Base-by-base conservation (phyloP, 1,139 yeast genomes). In the Yarrowia galli region DNA sequence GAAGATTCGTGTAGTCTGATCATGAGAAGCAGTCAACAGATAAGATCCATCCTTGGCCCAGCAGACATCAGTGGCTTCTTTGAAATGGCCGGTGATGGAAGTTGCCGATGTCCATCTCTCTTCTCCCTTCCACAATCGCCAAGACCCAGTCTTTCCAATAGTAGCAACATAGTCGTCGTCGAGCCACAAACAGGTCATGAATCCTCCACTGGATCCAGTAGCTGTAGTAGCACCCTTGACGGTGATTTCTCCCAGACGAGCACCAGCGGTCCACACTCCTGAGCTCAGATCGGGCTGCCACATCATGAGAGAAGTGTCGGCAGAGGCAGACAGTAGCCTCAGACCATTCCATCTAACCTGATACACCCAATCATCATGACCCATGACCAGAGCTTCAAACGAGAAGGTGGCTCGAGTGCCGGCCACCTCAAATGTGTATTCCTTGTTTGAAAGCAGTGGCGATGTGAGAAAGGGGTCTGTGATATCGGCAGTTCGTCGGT, bases 321-420 rank as follows among this genome's bases (percentile, higher is more conserved):
- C 96, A 67, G 97, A 91, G 1, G 97, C 88, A 0, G 98, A 91
- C 58, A 96, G 80, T 35, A 95, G 81, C 72, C 85, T 87, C 28
- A 86, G 76, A 69, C 85, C 83, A 1, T 79, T 75, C 98, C 99
- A 96, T 68, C 84, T 82, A 58, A 95, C 81, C 10, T 92, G 88
- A 15, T 95, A 87, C 36, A 96, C 89, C 99, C 99, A 96, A 77
- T 96, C 99, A 76, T 96, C 99, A 77, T 96, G 99, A 12, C 99
- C 99, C 89, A 95, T 89, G 40, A 96, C 87, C 71, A 96, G 84
- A 0, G 99, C 98, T 75, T 96, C 99, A 75, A 92, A 92, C 71
- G 87, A 87, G 69, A 92, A 83, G 0, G 92, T 86, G 10, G 45
- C 67, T 28, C 69, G 68, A 65, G 69, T 69, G 2, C 66, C 56